Percentiles rank a stretch among this genome's conserved stretches.
Evolutionary conservation across 2,329 filamentous ascomycete genomes (phyloP).

Genomic region (Neonectria punicea): DNA sequence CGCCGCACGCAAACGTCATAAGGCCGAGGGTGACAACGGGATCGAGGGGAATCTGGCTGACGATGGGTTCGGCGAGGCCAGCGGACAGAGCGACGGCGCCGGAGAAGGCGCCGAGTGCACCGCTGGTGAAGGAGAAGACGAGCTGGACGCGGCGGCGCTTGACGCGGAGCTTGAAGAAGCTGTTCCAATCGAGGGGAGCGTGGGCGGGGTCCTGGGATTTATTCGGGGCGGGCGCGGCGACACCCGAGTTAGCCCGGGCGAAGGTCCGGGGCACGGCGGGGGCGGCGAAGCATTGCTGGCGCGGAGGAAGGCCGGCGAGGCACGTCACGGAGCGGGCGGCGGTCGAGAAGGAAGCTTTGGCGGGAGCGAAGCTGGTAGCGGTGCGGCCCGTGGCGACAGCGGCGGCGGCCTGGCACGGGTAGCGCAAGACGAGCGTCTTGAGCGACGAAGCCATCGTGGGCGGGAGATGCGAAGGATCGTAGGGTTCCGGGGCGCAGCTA

Average conservation of each 20-base stretch:
- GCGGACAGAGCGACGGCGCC: slow-evolving; percentile 75
- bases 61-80: slow-evolving; percentile 76
- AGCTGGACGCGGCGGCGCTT: slow-evolving; percentile 87
- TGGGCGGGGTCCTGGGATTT: slow-evolving; percentile 30
- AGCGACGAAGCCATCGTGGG: slow-evolving; percentile 45
- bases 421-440: slow-evolving; percentile 48
- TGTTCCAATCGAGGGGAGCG: slow-evolving; percentile 80
- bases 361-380: slow-evolving; percentile 32
- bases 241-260: slow-evolving; percentile 33
- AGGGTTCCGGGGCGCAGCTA: slow-evolving; percentile 3
- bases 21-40: slow-evolving; percentile 87
- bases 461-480: background rate
- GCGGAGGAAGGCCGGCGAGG: slow-evolving; percentile 33
- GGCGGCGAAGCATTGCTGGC: slow-evolving; percentile 33
- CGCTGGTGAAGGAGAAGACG: slow-evolving; percentile 76
- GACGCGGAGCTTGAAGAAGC: slow-evolving; percentile 90
- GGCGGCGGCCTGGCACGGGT: slow-evolving; percentile 42
- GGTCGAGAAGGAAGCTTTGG: slow-evolving; percentile 46
- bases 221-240: slow-evolving; percentile 26
- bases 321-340: slow-evolving; percentile 34
- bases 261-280: slow-evolving; percentile 28
- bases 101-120: slow-evolving; percentile 68
- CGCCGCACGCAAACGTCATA: slow-evolving; percentile 79
- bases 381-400: slow-evolving; percentile 32
- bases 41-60: slow-evolving; percentile 82